Conservation (phyloP, 2,329 filamentous ascomycete genomes). For the Penicillium corylophilum region DNA sequence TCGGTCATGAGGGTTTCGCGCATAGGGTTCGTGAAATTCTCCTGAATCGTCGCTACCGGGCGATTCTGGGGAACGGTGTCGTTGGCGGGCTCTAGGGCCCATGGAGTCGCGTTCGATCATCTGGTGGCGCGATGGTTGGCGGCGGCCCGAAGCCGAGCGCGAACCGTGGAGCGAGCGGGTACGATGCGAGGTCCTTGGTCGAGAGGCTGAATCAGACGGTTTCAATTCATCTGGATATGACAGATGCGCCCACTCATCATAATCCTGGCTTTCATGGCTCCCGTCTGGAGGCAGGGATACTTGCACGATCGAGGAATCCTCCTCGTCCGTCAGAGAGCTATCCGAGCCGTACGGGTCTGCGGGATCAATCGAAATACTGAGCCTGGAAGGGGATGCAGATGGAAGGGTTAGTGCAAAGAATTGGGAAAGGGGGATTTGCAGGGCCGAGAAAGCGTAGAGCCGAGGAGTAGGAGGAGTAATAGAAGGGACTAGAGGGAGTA, state of each 20-base stretch:
- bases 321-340: slow-evolving; percentile 43
- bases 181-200: slow-evolving; percentile 42
- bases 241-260: slow-evolving; percentile 42
- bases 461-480: too few species aligned
- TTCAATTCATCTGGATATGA: slow-evolving; percentile 48
- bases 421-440: not conserved
- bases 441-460: too few species aligned
- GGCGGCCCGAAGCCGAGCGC: slow-evolving; percentile 38
- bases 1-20: slow-evolving; percentile 35
- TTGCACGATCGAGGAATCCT: slow-evolving; percentile 47
- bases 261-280: slow-evolving; percentile 43
- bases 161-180: slow-evolving; percentile 41
- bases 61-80: slow-evolving; percentile 51
- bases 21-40: slow-evolving; percentile 56
- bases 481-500: not conserved
- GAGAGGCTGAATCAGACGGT: slow-evolving; percentile 48
- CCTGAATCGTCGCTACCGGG: slow-evolving; percentile 66
- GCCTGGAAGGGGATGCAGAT: slow-evolving; percentile 29
- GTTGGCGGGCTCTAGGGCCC: slow-evolving; percentile 38
- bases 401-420: slow-evolving; percentile 5
- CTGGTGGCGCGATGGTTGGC: slow-evolving; percentile 39
- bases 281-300: slow-evolving; percentile 43
- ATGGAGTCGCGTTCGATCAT: slow-evolving; percentile 38
- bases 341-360: slow-evolving; percentile 40
- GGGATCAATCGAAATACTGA: slow-evolving; percentile 46